Percentiles rank a stretch among this genome's conserved stretches.
phyloP scores from a whole-genome alignment of 2,329 filamentous ascomycete genomes.

The Hypoxylon sp. region DNA sequence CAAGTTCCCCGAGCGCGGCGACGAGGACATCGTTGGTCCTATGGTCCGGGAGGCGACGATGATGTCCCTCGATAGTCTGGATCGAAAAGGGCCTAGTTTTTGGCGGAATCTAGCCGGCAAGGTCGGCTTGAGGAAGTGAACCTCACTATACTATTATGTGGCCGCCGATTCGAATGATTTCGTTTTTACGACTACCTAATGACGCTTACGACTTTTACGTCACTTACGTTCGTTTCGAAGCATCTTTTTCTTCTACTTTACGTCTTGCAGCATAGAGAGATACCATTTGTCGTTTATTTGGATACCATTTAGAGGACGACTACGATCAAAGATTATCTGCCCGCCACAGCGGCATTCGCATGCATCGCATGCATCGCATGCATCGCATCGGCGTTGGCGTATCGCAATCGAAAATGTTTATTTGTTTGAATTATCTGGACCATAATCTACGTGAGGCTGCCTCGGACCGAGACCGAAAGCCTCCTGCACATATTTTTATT shows the following conservation, averaged over 20 bases:
- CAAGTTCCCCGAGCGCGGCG: slow-evolving; percentile 90
- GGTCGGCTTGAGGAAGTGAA: slow-evolving; percentile 51
- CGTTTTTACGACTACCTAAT: slow-evolving; percentile 39
- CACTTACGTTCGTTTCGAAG: slow-evolving; percentile 46
- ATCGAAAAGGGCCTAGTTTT: slow-evolving; percentile 52
- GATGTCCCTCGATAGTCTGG: slow-evolving; percentile 52
- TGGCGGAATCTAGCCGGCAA: slow-evolving; percentile 55
- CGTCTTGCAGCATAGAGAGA: slow-evolving; percentile 52
- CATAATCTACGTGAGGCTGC: slow-evolving; percentile 41
- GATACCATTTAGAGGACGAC: slow-evolving; percentile 45
- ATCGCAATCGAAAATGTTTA: slow-evolving; percentile 43
- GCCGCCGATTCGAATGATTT: slow-evolving; percentile 25
- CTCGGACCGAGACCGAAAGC: slow-evolving; percentile 35
- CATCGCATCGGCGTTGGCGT: slow-evolving; percentile 40
- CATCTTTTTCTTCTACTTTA: slow-evolving; percentile 34
- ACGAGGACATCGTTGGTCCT: slow-evolving; percentile 93
- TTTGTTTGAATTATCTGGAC: slow-evolving; percentile 38
- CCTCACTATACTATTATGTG: slow-evolving; percentile 11
- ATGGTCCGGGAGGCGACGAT: slow-evolving; percentile 78
- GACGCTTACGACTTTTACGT: slow-evolving; percentile 49
- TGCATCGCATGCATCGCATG: slow-evolving; percentile 41
- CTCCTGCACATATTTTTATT: slow-evolving; percentile 44
- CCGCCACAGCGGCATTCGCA: slow-evolving; percentile 35
- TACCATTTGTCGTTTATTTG: slow-evolving; percentile 50
- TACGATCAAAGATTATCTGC: slow-evolving; percentile 23